These are phyloP conservation scores for Teratosphaeria zuluensis DNA, from an alignment of 2,329 filamentous ascomycete genomes.

Conservation along the genomic window DNA sequence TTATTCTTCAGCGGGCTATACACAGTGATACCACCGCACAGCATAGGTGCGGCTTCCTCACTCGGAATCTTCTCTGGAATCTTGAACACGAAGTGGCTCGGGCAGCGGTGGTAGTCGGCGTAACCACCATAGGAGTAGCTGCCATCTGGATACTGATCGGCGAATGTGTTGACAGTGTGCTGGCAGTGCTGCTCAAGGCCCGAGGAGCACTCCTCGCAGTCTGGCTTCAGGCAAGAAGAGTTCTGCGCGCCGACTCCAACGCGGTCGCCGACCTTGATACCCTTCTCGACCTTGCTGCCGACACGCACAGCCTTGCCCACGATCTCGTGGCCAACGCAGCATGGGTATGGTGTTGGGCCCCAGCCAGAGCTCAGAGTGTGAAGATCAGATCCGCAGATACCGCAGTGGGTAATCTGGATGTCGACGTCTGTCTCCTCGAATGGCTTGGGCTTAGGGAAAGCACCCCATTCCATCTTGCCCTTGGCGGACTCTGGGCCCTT, in stretches of 20 bases:
- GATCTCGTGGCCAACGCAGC: constrained; percentile 27
- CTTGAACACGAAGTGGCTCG: constrained; percentile 47
- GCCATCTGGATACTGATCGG: constrained; percentile 19
- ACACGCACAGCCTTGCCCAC: constrained; percentile 26
- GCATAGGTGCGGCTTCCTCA: constrained; percentile 55
- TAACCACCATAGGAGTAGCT: constrained; percentile 54
- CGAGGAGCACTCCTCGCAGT: constrained; percentile 56
- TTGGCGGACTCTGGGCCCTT: constrained; percentile 39
- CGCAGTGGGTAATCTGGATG: constrained; percentile 30
- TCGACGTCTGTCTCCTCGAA: constrained; percentile 32
- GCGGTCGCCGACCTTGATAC: constrained; percentile 28
- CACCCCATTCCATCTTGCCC: constrained; percentile 45
- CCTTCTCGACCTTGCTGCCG: constrained; percentile 22
- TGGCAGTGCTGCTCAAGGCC: constrained; percentile 24
- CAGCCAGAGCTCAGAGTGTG: constrained; percentile 31
- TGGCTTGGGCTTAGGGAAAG: constrained; percentile 22
- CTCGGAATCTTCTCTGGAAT: constrained; percentile 43
- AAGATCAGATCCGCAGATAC: constrained; percentile 17
- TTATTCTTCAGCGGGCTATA: constrained; percentile 60
- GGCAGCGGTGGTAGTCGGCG: constrained; percentile 41
- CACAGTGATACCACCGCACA: constrained; percentile 69
- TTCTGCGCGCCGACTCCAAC: constrained; percentile 44
- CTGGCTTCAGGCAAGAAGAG: constrained; percentile 35
- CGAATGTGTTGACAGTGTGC: constrained; percentile 23
- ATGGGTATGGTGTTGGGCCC: constrained; percentile 32